Conservation (phyloP, 1,284 basidiomycete species). For the Porphyrellus sp. region DNA sequence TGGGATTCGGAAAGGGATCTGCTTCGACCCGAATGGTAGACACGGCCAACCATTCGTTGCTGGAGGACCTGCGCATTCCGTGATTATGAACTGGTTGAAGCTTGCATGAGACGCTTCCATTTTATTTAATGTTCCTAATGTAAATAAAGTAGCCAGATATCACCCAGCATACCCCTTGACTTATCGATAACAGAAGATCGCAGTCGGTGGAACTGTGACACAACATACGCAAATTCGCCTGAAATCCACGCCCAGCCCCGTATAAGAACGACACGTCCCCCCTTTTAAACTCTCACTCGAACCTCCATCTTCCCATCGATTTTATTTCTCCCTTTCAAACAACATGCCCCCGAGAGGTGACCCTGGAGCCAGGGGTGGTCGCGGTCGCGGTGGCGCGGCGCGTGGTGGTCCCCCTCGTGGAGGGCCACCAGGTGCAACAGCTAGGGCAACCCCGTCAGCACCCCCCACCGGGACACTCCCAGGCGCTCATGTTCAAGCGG, state of each 20-base stretch:
- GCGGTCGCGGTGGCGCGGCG: slow-evolving; percentile 22
- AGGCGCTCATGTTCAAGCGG: slow-evolving; percentile 47
- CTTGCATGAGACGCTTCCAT: slow-evolving; percentile 13
- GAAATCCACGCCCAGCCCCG: background rate
- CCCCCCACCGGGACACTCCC: slow-evolving; percentile 34
- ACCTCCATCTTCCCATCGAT: slow-evolving; percentile 20
- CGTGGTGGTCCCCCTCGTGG: slow-evolving; percentile 31
- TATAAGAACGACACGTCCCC: slow-evolving; percentile 24
- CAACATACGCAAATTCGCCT: slow-evolving; percentile 34
- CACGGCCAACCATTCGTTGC: slow-evolving; percentile 72
- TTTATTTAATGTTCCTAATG: no score
- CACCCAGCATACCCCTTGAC: background rate
- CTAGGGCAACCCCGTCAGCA: slow-evolving; percentile 33
- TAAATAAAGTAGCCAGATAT: slow-evolving; percentile 5
- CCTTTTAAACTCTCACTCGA: slow-evolving; percentile 13
- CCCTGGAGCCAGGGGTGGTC: slow-evolving; percentile 20
- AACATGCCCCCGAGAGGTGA: slow-evolving; percentile 32
- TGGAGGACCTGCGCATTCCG: slow-evolving; percentile 51
- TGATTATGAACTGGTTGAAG: slow-evolving; percentile 65
- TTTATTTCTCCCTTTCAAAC: background rate
- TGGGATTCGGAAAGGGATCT: slow-evolving; percentile 68
- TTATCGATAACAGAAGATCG: slow-evolving; percentile 28
- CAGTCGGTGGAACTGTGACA: slow-evolving; percentile 7
- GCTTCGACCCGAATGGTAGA: slow-evolving; percentile 63
- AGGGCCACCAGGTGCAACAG: slow-evolving; percentile 32